Base-by-base conservation (phyloP, 495 filamentous ascomycete genomes). In the Penicillium turbatum region DNA sequence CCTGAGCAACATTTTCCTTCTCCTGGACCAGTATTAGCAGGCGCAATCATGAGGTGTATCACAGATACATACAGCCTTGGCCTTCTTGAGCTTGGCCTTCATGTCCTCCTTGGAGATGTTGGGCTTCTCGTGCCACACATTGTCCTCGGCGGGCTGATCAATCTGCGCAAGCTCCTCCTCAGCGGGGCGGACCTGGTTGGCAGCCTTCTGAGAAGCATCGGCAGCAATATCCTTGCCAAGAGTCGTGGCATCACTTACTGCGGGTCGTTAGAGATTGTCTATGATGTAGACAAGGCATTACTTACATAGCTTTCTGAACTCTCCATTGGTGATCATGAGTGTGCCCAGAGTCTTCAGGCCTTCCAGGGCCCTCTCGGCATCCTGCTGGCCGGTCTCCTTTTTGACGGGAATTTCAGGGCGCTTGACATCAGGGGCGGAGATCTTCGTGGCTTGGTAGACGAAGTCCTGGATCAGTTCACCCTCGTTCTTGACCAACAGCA, bases 401-500 rank as follows among this genome's bases (percentile, higher is more conserved):
- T 82, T 79, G 41, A 96, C 59, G 0, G 91, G 86, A 2, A 83
- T 78, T 45, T 71, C 71, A 1, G 89, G 89, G 26, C 73, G 67
- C 49, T 74, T 64, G 8, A 85, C 76, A 44, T 81, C 69, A 47
- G 77, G 85, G n/a, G 78, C 72, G 34, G 60, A 62, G 34, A 96
- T 82, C 34, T 87, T 81, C 64, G 89, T 81, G 1, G 92, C 90
- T 61, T 95, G 85, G 86, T 86, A 98, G 75, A 97, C 90, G 70
- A 97, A 97, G 55, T 97, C 95, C 60, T 98, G 93, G 9, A 98
- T 72, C 24, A 97, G 72, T 61, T 98, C 89, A 57, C 92, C 93
- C 29, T 96, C 82, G 63, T 98, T 98, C 82, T 98, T 98, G 68
- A 83, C 87, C 31, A 98, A 77, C n/a, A 97, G 78, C 11, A 97